These are phyloP conservation scores for Blastobotrys peoriensis DNA, from an alignment of 805 yeast genomes.

Conservation along the genomic window DNA sequence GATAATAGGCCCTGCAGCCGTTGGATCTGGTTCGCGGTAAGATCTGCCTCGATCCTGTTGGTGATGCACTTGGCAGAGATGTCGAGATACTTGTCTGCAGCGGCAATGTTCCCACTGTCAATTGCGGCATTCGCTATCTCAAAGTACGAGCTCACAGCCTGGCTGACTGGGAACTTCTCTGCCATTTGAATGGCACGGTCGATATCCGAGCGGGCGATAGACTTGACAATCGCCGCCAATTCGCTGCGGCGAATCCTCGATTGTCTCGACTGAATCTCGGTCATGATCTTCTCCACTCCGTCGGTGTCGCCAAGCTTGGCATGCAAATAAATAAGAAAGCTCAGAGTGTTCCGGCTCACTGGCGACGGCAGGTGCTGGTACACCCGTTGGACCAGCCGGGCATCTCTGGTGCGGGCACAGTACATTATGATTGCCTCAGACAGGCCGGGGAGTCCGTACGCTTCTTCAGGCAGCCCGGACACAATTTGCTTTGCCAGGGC, in stretches of 20 bases:
- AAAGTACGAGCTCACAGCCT: conserved; percentile 5
- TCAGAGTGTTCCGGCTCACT: conserved; percentile 13
- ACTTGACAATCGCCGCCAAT: conserved; percentile 12
- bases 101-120: conserved; percentile 16
- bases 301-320: conserved; percentile 14
- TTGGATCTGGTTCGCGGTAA: neutral
- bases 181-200: conserved; percentile 9
- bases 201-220: conserved; percentile 6
- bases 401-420: conserved; percentile 16
- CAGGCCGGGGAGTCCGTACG: conserved; percentile 15
- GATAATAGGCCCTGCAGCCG: conserved; percentile 2
- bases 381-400: conserved; percentile 13
- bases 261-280: conserved; percentile 14
- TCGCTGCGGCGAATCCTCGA: conserved; percentile 6
- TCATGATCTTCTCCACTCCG: conserved; percentile 19
- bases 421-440: conserved; percentile 20
- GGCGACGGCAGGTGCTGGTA: conserved; percentile 13
- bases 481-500: conserved; percentile 10
- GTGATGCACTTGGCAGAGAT: neutral
- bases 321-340: conserved; percentile 17
- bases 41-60: neutral
- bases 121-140: conserved; percentile 24
- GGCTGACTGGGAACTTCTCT: conserved; percentile 2
- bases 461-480: conserved; percentile 9
- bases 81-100: conserved; percentile 8